phyloP scores from a whole-genome alignment of 768 basidiomycete species.

The Lyophyllum atratum region DNA sequence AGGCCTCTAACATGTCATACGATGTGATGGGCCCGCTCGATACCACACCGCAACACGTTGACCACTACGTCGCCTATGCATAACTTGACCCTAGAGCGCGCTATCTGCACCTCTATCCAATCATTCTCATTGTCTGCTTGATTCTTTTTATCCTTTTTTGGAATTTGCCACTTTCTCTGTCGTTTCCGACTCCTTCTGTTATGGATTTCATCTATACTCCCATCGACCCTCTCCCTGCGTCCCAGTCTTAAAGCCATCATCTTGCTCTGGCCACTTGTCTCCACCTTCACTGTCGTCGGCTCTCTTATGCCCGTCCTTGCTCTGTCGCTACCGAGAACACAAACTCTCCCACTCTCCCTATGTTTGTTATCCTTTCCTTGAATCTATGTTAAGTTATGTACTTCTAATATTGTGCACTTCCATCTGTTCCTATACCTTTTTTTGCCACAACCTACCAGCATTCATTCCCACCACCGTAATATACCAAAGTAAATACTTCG shows the following conservation, averaged over 20 bases:
- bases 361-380: not conserved
- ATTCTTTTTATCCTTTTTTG: conserved; percentile 10
- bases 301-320: not conserved
- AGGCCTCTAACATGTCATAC: conserved; percentile 8
- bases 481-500: conserved; percentile 18
- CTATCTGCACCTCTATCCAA: conserved; percentile 1
- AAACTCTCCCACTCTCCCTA: conserved; percentile 1
- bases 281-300: not conserved
- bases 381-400: conserved; percentile 17
- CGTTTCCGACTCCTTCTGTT: not conserved
- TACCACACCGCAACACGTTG: conserved; percentile 3
- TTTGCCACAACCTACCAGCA: conserved; percentile 9
- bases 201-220: not conserved
- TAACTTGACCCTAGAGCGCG: conserved; percentile 4
- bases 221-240: not conserved
- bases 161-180: not conserved
- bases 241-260: not conserved
- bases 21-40: conserved; percentile 9
- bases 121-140: conserved; percentile 1
- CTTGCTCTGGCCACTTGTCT: conserved; percentile 3
- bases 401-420: conserved; percentile 13
- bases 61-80: conserved; percentile 7
- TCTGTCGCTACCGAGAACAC: conserved; percentile 12
- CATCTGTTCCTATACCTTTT: conserved; percentile 11
- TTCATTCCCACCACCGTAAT: conserved; percentile 11